Percentiles rank a stretch among this genome's conserved stretches.
phyloP scores from a whole-genome alignment of 257 asterid genomes.

The Primulina eburnea region DNA sequence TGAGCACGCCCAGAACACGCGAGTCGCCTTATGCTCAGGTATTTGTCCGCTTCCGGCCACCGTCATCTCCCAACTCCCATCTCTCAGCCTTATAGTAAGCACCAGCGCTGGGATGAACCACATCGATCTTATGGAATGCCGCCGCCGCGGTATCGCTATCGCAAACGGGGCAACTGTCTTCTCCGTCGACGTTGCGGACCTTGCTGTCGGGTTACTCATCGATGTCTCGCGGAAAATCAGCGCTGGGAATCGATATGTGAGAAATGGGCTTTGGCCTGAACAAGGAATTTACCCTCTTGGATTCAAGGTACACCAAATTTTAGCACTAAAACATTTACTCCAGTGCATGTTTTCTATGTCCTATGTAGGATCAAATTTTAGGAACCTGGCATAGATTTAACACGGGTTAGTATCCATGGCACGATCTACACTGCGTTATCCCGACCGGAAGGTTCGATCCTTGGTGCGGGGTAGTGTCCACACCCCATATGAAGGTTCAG shows the following conservation, averaged over 20 bases:
- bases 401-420: too few relatives aligned
- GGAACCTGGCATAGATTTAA: too few relatives aligned
- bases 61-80: slow-evolving; percentile 46
- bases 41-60: slow-evolving; percentile 31
- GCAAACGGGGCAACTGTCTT: slow-evolving; percentile 39
- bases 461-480: too few relatives aligned
- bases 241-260: slow-evolving; percentile 46
- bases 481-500: too few relatives aligned
- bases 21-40: slow-evolving; percentile 44
- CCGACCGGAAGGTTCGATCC: too few relatives aligned
- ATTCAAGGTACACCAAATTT: slow-evolving; percentile 37
- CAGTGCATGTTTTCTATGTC: too few relatives aligned
- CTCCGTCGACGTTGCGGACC: slow-evolving; percentile 56
- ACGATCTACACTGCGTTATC: too few relatives aligned
- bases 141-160: slow-evolving; percentile 54
- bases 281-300: slow-evolving; percentile 46
- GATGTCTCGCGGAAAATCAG: slow-evolving; percentile 46
- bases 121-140: slow-evolving; percentile 64
- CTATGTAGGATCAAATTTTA: too few relatives aligned
- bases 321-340: too few relatives aligned
- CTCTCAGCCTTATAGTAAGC: slow-evolving; percentile 46
- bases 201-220: slow-evolving; percentile 55
- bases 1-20: slow-evolving; percentile 39
- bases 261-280: slow-evolving; percentile 47
- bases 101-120: slow-evolving; percentile 65